Evolutionary conservation across 2,329 filamentous ascomycete species (phyloP), one percentile per base, ranked within the genome.

Genomic region (Ustulina deusta): DNA sequence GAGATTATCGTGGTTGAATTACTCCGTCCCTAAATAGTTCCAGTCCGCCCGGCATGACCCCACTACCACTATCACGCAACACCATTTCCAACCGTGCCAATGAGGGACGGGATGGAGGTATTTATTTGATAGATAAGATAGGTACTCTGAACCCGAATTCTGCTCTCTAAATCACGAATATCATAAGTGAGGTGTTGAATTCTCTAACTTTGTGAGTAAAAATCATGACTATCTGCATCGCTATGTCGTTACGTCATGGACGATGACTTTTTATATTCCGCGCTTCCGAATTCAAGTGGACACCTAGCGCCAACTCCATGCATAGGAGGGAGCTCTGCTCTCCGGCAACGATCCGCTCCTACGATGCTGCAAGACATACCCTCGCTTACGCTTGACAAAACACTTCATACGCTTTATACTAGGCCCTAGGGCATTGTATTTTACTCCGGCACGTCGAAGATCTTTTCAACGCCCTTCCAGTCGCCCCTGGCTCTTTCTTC

Each of bases 401-500:
- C 6, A 40, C 10, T 32, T 15, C 11, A 61, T 48, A 46, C 38
- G 54, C 38, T 57, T 44, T 57, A 49, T 68, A 38, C 15, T 15
- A 15, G 29, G 17, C 9, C n/a, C 36, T 13, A 46, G 56, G 15
- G 17, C n/a, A 20, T 17, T 34, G 29, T n/a, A n/a, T 22, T 29
- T 67, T 60, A 71, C 34, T 72, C 52, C 29, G 68, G 49, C 6
- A 69, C 73, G 1, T 77, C 74, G 46, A 77, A 77, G 32, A 77
- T 77, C 51, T 61, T 72, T 49, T 76, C 74, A 22, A 76, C 64
- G 51, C 74, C 72, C 70, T 76, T 77, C 76, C 75, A 77, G 13
- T 75, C 73, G 9, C 75, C 76, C 44, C 66, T 71, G 0, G 61
- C 86, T 68, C 95, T 87, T 80, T 93, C 91, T 77, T 97, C 94